Evolutionary conservation across 495 filamentous ascomycete genomes (phyloP).

Genomic region (Penicillium argentinense): DNA sequence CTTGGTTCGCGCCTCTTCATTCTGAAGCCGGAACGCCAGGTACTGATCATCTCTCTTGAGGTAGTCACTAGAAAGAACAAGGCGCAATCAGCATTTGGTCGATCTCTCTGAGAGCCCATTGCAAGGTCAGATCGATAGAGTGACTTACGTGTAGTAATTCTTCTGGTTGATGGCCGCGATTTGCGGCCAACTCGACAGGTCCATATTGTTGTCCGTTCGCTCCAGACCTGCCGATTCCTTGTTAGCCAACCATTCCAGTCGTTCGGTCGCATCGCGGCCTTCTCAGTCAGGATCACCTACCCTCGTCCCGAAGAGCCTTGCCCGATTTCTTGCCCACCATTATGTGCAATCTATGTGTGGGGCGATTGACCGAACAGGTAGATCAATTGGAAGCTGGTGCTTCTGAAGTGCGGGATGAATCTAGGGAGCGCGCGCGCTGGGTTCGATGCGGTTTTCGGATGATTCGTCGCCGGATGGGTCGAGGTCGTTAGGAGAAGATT

Average conservation of each 20-base stretch:
- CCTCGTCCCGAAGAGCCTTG: slow-evolving; percentile 64
- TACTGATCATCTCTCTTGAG: slow-evolving; percentile 98
- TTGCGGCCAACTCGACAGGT: slow-evolving; percentile 89
- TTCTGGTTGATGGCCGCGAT: slow-evolving; percentile 95
- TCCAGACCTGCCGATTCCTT: slow-evolving; percentile 66
- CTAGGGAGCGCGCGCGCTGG: slow-evolving; percentile 21
- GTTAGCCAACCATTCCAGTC: slow-evolving; percentile 4
- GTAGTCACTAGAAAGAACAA: slow-evolving; percentile 66
- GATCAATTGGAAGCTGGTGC: slow-evolving; percentile 8
- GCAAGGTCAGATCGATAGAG: no score
- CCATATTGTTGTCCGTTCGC: slow-evolving; percentile 96
- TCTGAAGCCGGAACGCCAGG: slow-evolving; percentile 80
- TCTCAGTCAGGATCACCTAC: slow-evolving; percentile 43
- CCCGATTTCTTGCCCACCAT: slow-evolving; percentile 68
- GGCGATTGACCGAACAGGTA: neutral
- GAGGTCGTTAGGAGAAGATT: neutral
- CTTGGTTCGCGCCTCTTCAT: slow-evolving; percentile 74
- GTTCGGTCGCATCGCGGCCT: no score
- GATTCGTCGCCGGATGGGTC: no score
- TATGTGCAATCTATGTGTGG: slow-evolving; percentile 13
- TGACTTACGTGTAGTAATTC: slow-evolving; percentile 95
- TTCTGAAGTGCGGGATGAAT: slow-evolving; percentile 12
- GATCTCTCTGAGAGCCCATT: neutral
- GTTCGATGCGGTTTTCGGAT: no score
- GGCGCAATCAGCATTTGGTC: slow-evolving; percentile 7